These are phyloP conservation scores for Phyllosticta citrichinensis DNA, from an alignment of 2,329 filamentous ascomycete species.

Conservation along the genomic window DNA sequence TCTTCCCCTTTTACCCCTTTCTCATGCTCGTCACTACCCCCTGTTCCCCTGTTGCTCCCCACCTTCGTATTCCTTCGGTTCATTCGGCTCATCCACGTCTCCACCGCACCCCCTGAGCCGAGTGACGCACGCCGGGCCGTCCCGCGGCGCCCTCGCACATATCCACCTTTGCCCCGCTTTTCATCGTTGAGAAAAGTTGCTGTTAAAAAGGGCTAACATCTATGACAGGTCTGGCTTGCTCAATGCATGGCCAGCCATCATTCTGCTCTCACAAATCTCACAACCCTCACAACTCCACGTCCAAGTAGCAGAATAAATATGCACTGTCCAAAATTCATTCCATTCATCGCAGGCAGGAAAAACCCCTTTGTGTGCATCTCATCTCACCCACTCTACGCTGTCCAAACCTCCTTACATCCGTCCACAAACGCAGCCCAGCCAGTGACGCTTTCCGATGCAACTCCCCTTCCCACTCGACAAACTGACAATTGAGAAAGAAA, in stretches of 20 bases:
- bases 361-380: no score
- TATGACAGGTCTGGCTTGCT: no score
- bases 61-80: neutral
- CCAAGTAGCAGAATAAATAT: no score
- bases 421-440: neutral
- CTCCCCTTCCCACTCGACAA: neutral
- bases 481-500: neutral
- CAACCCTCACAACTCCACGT: no score
- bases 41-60: neutral
- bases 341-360: no score
- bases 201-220: neutral
- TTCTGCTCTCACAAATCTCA: no score
- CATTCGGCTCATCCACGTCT: neutral
- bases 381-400: no score
- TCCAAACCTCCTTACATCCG: no score
- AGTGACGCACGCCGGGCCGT: neutral
- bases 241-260: no score
- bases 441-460: neutral
- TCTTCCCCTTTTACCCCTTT: neutral
- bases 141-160: neutral
- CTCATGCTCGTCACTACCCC: neutral
- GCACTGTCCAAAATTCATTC: no score
- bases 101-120: neutral
- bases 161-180: neutral
- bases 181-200: neutral